A percentile compares a stretch with the other conserved stretches of the same genome.
Conservation (phyloP, 140 eudicot species). For the Oenanthe javanica region DNA sequence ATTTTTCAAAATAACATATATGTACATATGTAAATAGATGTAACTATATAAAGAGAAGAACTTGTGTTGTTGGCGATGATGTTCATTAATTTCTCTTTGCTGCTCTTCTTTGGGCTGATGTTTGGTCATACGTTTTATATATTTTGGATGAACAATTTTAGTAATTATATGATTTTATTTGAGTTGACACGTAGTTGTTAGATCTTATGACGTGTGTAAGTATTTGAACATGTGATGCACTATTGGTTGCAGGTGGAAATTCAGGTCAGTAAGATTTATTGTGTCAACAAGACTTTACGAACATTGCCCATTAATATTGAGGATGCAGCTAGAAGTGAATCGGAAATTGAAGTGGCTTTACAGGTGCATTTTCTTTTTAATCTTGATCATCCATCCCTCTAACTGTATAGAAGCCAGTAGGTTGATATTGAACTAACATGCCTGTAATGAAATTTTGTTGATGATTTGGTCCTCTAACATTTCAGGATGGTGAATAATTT, state of each 20-base stretch:
- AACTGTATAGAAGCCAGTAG: neutral
- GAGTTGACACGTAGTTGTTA: neutral
- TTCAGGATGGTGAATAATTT: constrained; percentile 79
- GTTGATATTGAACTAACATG: neutral
- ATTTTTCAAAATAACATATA: too few relatives aligned
- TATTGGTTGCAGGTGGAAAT: constrained; percentile 58
- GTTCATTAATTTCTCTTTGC: neutral
- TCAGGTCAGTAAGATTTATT: constrained; percentile 59
- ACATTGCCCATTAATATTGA: constrained; percentile 68
- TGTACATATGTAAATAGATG: too few relatives aligned
- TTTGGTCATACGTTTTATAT: neutral
- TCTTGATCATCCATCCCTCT: neutral
- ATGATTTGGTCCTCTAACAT: neutral
- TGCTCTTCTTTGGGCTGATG: neutral
- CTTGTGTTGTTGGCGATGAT: neutral
- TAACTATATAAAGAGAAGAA: too few relatives aligned
- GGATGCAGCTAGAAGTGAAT: constrained; percentile 89
- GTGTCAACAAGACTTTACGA: constrained; percentile 51
- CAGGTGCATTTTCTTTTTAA: constrained; percentile 34
- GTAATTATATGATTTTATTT: neutral
- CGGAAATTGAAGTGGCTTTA: constrained; percentile 55
- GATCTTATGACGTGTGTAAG: neutral
- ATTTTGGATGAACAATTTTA: neutral
- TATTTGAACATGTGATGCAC: neutral
- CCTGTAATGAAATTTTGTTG: neutral